Percentiles rank a stretch among this genome's conserved stretches.
phyloP scores from a whole-genome alignment of 2,329 filamentous ascomycete genomes.

The Corniculantispora saksenae region DNA sequence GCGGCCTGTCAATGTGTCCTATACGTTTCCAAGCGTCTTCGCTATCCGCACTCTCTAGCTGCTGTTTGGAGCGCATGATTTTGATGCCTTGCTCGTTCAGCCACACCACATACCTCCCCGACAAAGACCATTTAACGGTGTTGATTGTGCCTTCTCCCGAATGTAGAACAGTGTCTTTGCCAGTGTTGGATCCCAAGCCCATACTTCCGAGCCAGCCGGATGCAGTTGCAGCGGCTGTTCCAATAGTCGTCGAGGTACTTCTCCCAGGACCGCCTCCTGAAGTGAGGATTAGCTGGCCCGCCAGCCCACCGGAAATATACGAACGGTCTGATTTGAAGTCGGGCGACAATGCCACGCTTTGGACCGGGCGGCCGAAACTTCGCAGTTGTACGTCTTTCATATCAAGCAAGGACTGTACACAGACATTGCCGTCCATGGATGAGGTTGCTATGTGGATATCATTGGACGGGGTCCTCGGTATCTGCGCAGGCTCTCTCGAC shows the following conservation, averaged over 20 bases:
- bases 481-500: constrained; percentile 51
- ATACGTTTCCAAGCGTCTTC: constrained; percentile 94
- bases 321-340: constrained; percentile 88
- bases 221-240: constrained; percentile 78
- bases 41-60: constrained; percentile 72
- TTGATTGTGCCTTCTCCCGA: constrained; percentile 90
- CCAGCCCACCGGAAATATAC: constrained; percentile 87
- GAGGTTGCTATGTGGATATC: constrained; percentile 92
- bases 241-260: constrained; percentile 84
- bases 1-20: constrained; percentile 86
- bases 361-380: constrained; percentile 91
- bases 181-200: constrained; percentile 74
- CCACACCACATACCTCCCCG: constrained; percentile 91
- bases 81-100: constrained; percentile 97
- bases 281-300: constrained; percentile 85
- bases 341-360: constrained; percentile 89
- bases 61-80: constrained; percentile 88
- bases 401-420: constrained; percentile 83
- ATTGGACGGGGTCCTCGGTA: constrained; percentile 80
- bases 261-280: constrained; percentile 76
- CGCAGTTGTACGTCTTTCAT: constrained; percentile 86
- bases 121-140: constrained; percentile 91
- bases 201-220: constrained; percentile 91
- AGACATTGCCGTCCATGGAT: constrained; percentile 94
- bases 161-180: constrained; percentile 84